Conservation (phyloP, 257 asterid genomes). For the Scutellaria barbata region DNA sequence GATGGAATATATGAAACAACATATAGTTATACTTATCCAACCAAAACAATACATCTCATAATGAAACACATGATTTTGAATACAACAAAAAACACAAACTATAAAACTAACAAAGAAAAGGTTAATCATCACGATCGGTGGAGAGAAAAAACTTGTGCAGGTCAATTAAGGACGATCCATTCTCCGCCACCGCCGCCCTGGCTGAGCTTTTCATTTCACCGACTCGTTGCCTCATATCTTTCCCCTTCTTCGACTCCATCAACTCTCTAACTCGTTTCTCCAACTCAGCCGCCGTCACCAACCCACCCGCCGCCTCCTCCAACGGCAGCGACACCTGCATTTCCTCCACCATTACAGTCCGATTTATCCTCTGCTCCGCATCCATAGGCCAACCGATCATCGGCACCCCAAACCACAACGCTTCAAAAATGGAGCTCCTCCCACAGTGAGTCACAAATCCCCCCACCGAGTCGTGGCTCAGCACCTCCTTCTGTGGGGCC, state of each 20-base stretch:
- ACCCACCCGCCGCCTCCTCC: constrained; percentile 39
- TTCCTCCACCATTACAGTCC: constrained; percentile 48
- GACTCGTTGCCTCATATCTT: constrained; percentile 28
- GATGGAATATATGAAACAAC: no score
- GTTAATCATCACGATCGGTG: no score
- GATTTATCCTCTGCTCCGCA: no score
- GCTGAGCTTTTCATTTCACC: background rate
- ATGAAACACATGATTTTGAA: no score
- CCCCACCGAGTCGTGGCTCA: constrained; percentile 56
- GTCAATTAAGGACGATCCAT: no score
- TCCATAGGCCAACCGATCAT: no score
- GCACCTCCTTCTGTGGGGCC: constrained; percentile 61
- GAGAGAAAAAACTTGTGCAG: no score
- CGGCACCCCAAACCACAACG: constrained; percentile 42
- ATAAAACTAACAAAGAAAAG: no score
- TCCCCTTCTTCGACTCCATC: constrained; percentile 44
- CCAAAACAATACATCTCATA: no score
- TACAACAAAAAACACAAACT: no score
- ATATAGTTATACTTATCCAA: no score
- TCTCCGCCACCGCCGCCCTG: no score
- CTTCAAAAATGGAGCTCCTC: constrained; percentile 64
- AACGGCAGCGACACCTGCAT: constrained; percentile 48
- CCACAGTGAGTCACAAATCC: constrained; percentile 76
- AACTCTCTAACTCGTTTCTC: constrained; percentile 47
- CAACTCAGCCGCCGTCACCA: constrained; percentile 50